These are phyloP conservation scores for Panaeolus papilionaceus DNA, from an alignment of 768 basidiomycete species.

Conservation along the genomic window DNA sequence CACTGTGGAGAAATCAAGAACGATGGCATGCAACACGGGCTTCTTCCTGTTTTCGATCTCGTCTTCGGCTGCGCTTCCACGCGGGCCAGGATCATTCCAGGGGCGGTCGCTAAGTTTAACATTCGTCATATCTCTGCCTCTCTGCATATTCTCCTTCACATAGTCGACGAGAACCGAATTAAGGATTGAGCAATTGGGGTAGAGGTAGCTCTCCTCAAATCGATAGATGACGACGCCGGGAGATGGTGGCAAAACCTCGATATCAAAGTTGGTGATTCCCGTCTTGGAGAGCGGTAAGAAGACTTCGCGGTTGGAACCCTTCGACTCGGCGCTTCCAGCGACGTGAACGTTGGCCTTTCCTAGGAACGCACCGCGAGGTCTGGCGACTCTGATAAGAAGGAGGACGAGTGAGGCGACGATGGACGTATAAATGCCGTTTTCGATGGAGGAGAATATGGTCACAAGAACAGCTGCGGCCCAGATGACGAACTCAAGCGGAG, in stretches of 20 bases:
- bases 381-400: constrained; percentile 85
- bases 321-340: constrained; percentile 40
- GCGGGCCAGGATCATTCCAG: constrained; percentile 94
- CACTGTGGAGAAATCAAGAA: constrained; percentile 90
- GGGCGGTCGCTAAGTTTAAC: constrained; percentile 76
- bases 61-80: constrained; percentile 51
- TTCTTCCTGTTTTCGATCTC: constrained; percentile 56
- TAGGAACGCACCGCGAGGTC: constrained; percentile 89
- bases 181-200: constrained; percentile 74
- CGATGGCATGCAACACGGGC: constrained; percentile 82
- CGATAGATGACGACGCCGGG: constrained; percentile 93
- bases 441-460: constrained; percentile 93
- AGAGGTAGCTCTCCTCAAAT: constrained; percentile 89
- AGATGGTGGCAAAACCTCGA: constrained; percentile 78
- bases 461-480: constrained; percentile 87
- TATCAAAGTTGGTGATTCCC: constrained; percentile 67
- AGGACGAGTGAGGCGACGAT: constrained; percentile 81
- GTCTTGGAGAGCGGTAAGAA: constrained; percentile 77
- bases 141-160: constrained; percentile 77
- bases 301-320: constrained; percentile 66
- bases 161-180: constrained; percentile 82
- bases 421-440: constrained; percentile 91
- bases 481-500: constrained; percentile 91
- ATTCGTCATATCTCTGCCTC: constrained; percentile 75
- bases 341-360: constrained; percentile 76